Conservation (phyloP, 2,329 filamentous ascomycete genomes). For the Coniella vitis region DNA sequence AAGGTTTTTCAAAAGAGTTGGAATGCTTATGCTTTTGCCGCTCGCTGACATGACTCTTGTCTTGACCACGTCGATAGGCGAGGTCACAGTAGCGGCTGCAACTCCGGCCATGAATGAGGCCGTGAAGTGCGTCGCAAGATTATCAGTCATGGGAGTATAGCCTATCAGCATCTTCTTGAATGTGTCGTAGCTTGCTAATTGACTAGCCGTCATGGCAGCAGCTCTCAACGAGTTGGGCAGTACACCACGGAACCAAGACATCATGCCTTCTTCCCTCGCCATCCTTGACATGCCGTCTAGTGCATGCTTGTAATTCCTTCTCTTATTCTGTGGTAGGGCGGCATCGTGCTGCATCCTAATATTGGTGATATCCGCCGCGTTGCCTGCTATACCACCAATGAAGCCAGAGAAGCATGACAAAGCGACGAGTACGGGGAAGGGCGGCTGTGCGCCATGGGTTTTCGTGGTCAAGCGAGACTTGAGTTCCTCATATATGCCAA, state of each 20-base stretch:
- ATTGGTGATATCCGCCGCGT: conserved; percentile 93
- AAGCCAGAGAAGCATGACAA: conserved; percentile 82
- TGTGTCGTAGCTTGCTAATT: conserved; percentile 77
- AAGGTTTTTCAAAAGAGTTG: conserved; percentile 57
- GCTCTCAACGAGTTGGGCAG: conserved; percentile 76
- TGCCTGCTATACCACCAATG: conserved; percentile 81
- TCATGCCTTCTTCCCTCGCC: conserved; percentile 73
- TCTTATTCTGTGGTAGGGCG: conserved; percentile 63
- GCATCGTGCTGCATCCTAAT: conserved; percentile 97
- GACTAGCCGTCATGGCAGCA: conserved; percentile 80
- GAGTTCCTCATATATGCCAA: conserved; percentile 92
- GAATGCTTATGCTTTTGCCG: conserved; percentile 41
- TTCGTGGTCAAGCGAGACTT: conserved; percentile 58
- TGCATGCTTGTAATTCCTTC: conserved; percentile 84
- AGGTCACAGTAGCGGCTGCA: conserved; percentile 77
- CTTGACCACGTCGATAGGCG: conserved; percentile 83
- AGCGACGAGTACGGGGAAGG: conserved; percentile 69
- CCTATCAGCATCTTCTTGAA: conserved; percentile 67
- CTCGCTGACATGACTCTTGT: conserved; percentile 74
- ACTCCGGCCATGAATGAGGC: conserved; percentile 74
- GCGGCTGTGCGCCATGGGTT: conserved; percentile 42
- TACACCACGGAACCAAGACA: conserved; percentile 75
- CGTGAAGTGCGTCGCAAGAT: conserved; percentile 69
- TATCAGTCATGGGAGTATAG: conserved; percentile 61
- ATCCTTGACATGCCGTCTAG: conserved; percentile 81